Conservation (phyloP, 2,329 filamentous ascomycete genomes). For the Fusarium aywerte region DNA sequence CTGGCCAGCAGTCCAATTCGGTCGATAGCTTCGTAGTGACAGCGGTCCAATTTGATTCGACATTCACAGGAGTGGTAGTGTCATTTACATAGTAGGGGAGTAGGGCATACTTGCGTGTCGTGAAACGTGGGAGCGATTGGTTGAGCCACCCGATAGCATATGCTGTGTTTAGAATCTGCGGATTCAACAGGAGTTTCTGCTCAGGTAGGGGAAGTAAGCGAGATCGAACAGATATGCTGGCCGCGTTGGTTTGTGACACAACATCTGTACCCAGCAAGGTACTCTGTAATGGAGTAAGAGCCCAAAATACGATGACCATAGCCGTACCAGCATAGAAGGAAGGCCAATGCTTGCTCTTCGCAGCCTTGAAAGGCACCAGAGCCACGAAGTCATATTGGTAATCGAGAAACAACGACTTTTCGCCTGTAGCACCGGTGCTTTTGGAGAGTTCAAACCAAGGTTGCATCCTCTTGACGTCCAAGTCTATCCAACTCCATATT, state of each 20-base stretch:
- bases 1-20: constrained; percentile 53
- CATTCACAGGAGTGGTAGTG: background rate
- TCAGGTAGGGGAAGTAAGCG: constrained; percentile 35
- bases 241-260: constrained; percentile 38
- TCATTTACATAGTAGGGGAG: constrained; percentile 54
- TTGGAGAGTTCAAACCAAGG: constrained; percentile 69
- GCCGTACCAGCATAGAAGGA: constrained; percentile 60
- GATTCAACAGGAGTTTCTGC: constrained; percentile 45
- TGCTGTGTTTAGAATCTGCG: constrained; percentile 55
- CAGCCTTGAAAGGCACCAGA: constrained; percentile 47
- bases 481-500: constrained; percentile 68
- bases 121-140: constrained; percentile 58
- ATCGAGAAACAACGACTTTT: constrained; percentile 61
- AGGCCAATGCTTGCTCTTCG: constrained; percentile 58
- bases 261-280: constrained; percentile 60
- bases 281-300: constrained; percentile 65
- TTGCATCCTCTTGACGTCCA: constrained; percentile 68
- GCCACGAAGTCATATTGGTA: constrained; percentile 61
- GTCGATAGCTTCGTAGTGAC: constrained; percentile 50
- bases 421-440: constrained; percentile 53
- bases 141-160: constrained; percentile 60
- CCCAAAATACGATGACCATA: constrained; percentile 65
- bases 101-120: constrained; percentile 54
- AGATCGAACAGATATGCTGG: constrained; percentile 9
- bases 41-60: background rate